phyloP scores from a whole-genome alignment of 495 filamentous ascomycete genomes.

The Trichoderma asperelloides region DNA sequence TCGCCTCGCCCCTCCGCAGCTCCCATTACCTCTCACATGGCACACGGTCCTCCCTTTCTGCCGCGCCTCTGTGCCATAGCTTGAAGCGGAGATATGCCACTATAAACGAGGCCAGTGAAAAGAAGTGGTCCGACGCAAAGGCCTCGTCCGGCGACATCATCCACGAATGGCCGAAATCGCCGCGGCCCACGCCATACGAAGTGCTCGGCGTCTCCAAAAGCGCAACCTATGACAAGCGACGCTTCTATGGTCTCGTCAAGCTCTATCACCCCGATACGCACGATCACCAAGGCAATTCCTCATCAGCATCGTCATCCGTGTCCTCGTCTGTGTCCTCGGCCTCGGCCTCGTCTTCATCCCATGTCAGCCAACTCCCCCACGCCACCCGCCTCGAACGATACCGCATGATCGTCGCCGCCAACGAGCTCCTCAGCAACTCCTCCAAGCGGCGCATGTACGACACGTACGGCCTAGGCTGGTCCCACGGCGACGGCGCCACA shows the following conservation, averaged over 20 bases:
- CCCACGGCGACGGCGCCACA: conserved; percentile 30
- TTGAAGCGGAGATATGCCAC: background rate
- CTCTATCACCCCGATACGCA: conserved; percentile 86
- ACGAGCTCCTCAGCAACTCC: conserved; percentile 83
- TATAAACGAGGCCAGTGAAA: background rate
- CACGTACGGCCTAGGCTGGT: conserved; percentile 72
- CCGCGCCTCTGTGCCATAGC: background rate
- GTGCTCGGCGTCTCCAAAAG: conserved; percentile 58
- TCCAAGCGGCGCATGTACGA: conserved; percentile 74
- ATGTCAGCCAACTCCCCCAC: conserved; percentile 39
- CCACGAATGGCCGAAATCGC: conserved; percentile 30
- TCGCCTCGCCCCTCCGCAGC: background rate
- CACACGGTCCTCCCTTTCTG: background rate
- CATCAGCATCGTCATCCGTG: background rate
- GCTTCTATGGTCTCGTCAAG: conserved; percentile 87
- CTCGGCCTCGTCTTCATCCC: conserved; percentile 2
- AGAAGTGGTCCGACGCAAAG: background rate
- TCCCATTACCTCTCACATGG: background rate
- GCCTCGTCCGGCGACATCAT: conserved; percentile 24
- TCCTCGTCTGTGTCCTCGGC: background rate
- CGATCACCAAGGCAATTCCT: conserved; percentile 23
- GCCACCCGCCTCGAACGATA: conserved; percentile 73
- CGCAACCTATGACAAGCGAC: conserved; percentile 67
- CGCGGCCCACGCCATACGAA: conserved; percentile 78
- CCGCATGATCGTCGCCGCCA: conserved; percentile 73